Conservation (phyloP, 1,284 basidiomycete species). For the Vanrija sp. region DNA sequence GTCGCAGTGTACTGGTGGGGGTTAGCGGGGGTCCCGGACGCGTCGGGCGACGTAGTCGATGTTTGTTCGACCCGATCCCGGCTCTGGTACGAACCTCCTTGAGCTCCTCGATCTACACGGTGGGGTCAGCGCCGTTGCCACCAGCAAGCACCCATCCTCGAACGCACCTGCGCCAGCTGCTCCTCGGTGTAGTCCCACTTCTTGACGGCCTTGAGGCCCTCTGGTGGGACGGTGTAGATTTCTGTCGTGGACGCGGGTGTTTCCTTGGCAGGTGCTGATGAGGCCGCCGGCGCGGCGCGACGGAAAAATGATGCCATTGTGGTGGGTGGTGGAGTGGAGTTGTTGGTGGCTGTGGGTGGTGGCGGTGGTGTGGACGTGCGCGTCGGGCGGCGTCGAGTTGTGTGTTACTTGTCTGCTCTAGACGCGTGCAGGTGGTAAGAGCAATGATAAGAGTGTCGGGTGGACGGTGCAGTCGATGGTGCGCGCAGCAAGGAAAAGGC, state of each 20-base stretch:
- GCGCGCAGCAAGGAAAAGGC: too few species aligned
- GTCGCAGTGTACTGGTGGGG: slow-evolving; percentile 60
- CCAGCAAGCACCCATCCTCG: neutral
- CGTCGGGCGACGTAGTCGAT: neutral
- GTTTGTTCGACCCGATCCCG: too few species aligned
- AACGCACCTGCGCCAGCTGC: slow-evolving; percentile 53
- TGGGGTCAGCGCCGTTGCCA: slow-evolving; percentile 6
- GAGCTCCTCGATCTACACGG: slow-evolving; percentile 56
- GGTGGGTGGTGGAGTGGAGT: neutral
- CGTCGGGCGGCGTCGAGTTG: too few species aligned
- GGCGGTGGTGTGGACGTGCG: too few species aligned
- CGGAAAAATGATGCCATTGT: slow-evolving; percentile 5
- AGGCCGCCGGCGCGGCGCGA: neutral
- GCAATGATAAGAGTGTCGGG: too few species aligned
- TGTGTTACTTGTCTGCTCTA: too few species aligned
- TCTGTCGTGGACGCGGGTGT: slow-evolving; percentile 8
- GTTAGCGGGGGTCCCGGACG: neutral
- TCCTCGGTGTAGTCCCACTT: slow-evolving; percentile 63
- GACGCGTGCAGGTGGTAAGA: too few species aligned
- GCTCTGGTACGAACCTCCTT: slow-evolving; percentile 54
- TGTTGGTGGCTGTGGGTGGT: slow-evolving; percentile 1
- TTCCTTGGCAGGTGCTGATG: slow-evolving; percentile 1
- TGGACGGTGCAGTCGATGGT: too few species aligned
- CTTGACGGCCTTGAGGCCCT: slow-evolving; percentile 24
- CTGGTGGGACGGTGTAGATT: slow-evolving; percentile 7